These are phyloP conservation scores for Alternaria arbusti DNA, from an alignment of 2,329 filamentous ascomycete species.

Conservation along the genomic window DNA sequence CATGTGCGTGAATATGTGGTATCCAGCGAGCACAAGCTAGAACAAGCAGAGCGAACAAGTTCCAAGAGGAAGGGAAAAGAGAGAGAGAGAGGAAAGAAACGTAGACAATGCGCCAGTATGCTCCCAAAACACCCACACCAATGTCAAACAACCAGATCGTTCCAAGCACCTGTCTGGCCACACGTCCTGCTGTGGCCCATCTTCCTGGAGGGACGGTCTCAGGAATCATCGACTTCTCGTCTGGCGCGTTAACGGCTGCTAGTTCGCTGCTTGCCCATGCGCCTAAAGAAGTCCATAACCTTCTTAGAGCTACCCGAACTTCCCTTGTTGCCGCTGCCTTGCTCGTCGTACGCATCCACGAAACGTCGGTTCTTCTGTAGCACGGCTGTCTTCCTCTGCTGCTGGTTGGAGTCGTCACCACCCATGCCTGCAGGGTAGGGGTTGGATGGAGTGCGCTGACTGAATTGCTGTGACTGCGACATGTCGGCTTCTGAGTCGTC, in stretches of 20 bases:
- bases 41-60: not conserved
- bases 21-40: conserved; percentile 6
- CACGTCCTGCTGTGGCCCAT: not conserved
- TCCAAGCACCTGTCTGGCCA: not conserved
- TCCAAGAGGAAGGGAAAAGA: not conserved
- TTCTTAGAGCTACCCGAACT: conserved; percentile 76
- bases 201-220: not conserved
- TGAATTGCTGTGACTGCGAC: conserved; percentile 30
- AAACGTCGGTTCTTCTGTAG: conserved; percentile 88
- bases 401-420: conserved; percentile 26
- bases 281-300: conserved; percentile 98
- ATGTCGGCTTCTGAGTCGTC: conserved; percentile 47
- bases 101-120: conserved; percentile 5
- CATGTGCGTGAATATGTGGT: conserved; percentile 4
- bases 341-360: conserved; percentile 81
- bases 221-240: not conserved
- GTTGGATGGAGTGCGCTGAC: conserved; percentile 16
- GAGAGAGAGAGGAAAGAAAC: not conserved
- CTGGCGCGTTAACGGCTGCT: conserved; percentile 12
- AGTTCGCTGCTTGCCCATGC: conserved; percentile 75
- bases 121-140: not conserved
- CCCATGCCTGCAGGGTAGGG: conserved; percentile 52
- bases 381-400: conserved; percentile 56
- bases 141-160: not conserved
- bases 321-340: conserved; percentile 36